These are phyloP conservation scores for Ilyonectria sp. DNA, from an alignment of 2,329 filamentous ascomycete genomes.

Conservation along the genomic window DNA sequence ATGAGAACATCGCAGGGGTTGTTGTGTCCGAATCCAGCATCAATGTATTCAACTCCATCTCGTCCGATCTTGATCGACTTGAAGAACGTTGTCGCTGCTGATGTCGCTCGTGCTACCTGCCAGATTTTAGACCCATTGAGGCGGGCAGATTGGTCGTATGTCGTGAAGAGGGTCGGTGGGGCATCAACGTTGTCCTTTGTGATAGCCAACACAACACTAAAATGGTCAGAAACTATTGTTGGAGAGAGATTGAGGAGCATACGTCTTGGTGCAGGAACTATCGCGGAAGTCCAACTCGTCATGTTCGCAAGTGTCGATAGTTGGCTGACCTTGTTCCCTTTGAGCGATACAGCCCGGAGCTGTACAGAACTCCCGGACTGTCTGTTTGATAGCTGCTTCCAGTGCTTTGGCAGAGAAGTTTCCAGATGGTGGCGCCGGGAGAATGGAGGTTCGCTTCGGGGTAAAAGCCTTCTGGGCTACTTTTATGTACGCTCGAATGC, in stretches of 20 bases:
- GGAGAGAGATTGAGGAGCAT: conserved; percentile 31
- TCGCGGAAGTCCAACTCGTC: conserved; percentile 42
- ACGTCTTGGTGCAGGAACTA: conserved; percentile 38
- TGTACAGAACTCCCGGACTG: conserved; percentile 35
- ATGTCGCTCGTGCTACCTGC: conserved; percentile 50
- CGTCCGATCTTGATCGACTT: conserved; percentile 47
- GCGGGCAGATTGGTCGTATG: conserved; percentile 42
- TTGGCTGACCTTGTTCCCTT: not conserved
- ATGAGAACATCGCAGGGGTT: conserved; percentile 52
- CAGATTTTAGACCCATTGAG: conserved; percentile 47
- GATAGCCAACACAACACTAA: conserved; percentile 46
- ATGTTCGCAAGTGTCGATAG: conserved; percentile 36
- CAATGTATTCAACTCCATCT: conserved; percentile 48
- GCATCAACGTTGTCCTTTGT: conserved; percentile 49
- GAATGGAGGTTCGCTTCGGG: conserved; percentile 18
- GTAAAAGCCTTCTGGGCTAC: conserved; percentile 26
- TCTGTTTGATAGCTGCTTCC: conserved; percentile 43
- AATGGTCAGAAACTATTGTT: not conserved
- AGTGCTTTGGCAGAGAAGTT: conserved; percentile 46
- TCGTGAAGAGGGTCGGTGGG: conserved; percentile 46
- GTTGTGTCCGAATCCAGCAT: conserved; percentile 51
- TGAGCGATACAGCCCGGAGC: conserved; percentile 26
- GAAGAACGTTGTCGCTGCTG: conserved; percentile 50
- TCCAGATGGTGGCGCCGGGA: conserved; percentile 35
- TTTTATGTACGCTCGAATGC: conserved; percentile 49